Evolutionary conservation across 805 yeast genomes (phyloP).

Genomic region (Hanseniaspora vineae): DNA sequence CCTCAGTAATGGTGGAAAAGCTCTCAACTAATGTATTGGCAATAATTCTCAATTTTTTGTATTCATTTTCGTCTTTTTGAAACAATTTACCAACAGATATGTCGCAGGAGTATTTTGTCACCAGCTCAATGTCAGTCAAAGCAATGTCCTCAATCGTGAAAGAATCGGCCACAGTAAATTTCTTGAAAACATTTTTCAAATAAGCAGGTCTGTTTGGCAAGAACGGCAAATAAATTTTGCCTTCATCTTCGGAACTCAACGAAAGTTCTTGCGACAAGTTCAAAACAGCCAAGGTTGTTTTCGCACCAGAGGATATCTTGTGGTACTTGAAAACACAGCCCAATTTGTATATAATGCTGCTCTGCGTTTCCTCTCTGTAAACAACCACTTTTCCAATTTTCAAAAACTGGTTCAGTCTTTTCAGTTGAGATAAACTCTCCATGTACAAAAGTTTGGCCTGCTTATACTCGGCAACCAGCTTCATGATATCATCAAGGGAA

Average conservation of each 20-base stretch:
- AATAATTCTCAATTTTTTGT: not conserved
- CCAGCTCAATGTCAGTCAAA: slow-evolving; percentile 16
- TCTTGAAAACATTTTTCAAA: slow-evolving; percentile 1
- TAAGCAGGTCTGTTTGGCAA: not conserved
- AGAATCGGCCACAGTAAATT: slow-evolving; percentile 2
- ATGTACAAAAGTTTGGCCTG: slow-evolving; percentile 33
- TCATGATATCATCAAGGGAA: slow-evolving; percentile 30
- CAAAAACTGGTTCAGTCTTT: slow-evolving; percentile 35
- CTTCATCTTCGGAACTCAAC: slow-evolving; percentile 2
- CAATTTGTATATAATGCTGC: slow-evolving; percentile 11
- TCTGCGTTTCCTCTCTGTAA: slow-evolving; percentile 35
- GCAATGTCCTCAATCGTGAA: slow-evolving; percentile 18
- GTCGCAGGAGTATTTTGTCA: not conserved
- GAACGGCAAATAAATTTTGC: not conserved
- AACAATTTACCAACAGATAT: slow-evolving; percentile 7
- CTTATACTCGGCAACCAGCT: slow-evolving; percentile 33
- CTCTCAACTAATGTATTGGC: not conserved
- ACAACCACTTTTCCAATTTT: slow-evolving; percentile 45
- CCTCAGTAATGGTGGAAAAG: not conserved
- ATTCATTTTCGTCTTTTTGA: slow-evolving; percentile 1
- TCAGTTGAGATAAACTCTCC: slow-evolving; percentile 32
- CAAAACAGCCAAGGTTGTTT: slow-evolving; percentile 16
- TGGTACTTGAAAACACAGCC: slow-evolving; percentile 40
- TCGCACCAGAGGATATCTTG: slow-evolving; percentile 7
- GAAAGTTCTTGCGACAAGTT: slow-evolving; percentile 20